Evolutionary conservation across 2,329 filamentous ascomycete species (phyloP), one percentile per base, ranked within the genome.

Genomic region (Xylariaceae sp.): DNA sequence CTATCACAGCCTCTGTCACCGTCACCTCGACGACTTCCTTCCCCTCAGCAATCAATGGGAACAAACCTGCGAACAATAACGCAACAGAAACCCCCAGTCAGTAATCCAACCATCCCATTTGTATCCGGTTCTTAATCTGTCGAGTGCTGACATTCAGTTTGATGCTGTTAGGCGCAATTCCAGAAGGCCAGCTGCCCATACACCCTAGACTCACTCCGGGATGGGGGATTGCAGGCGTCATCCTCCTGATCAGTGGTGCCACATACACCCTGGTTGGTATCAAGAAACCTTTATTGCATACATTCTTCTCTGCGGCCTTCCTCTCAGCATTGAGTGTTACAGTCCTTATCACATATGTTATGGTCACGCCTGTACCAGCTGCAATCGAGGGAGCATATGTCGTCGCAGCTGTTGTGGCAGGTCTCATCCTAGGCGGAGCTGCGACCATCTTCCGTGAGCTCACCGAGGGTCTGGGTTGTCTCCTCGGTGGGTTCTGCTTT

Each of bases 361-460:
- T 95, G 88, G 87, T 81, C 57, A 82, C 87, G 0, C 91, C 92
- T 0, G 82, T 96, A 45, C 84, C 81, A 60, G 77, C 89, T 71
- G 89, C 85, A 0, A 77, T 94, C 2, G 91, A 97, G 74, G 93
- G 91, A 30, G 93, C 86, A 35, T 97, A 94, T 72, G 83, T 97
- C 41, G 89, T 92, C 5, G 92, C 91, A 2, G 83, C 82, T 2
- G 80, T 90, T 41, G 74, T 91, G 63, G 87, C 91, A 0, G 91
- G 92, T 1, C 71, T 86, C 4, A 79, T 91, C 18, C 81, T 96
- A 17, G 93, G 92, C 13, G 88, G 80, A 10, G 76, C 87, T 2
- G 84, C 91, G 0, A 80, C 92, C 7, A 79, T 96, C 9, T 96
- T 97, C 75, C 83, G 85, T 58, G 92, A 97, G 67, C 79, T 96